Conservation (phyloP, 768 basidiomycete species). For the Cystobasidium tubakii region DNA sequence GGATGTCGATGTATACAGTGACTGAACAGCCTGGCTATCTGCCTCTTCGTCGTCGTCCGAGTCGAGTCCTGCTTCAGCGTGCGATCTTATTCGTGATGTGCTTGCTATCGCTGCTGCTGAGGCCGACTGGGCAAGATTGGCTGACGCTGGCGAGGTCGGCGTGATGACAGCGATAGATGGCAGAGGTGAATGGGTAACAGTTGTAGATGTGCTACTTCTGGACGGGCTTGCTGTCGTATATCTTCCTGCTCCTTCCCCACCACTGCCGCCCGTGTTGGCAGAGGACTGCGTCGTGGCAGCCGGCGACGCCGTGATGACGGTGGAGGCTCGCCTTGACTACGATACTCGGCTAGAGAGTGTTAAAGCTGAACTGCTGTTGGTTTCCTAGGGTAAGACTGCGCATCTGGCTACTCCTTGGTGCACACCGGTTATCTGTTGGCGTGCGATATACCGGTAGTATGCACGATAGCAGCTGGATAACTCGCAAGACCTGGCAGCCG, state of each 20-base stretch:
- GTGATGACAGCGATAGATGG: constrained; percentile 3
- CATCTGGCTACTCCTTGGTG: no score
- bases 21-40: background rate
- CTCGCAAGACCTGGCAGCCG: no score
- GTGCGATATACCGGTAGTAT: no score
- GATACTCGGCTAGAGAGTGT: no score
- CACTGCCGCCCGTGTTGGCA: background rate
- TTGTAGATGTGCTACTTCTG: background rate
- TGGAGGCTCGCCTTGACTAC: no score
- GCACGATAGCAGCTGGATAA: no score
- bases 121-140: background rate
- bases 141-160: constrained; percentile 3
- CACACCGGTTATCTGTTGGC: no score
- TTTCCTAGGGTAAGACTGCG: no score
- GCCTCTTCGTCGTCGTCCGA: background rate
- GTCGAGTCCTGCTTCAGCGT: background rate
- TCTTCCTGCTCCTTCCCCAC: background rate
- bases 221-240: no score
- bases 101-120: no score
- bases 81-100: background rate
- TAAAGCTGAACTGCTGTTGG: no score
- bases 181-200: background rate
- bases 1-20: background rate
- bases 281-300: background rate
- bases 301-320: background rate